Base-by-base conservation (phyloP, 2,329 filamentous ascomycete genomes). In the Paracamarosporium sp. region DNA sequence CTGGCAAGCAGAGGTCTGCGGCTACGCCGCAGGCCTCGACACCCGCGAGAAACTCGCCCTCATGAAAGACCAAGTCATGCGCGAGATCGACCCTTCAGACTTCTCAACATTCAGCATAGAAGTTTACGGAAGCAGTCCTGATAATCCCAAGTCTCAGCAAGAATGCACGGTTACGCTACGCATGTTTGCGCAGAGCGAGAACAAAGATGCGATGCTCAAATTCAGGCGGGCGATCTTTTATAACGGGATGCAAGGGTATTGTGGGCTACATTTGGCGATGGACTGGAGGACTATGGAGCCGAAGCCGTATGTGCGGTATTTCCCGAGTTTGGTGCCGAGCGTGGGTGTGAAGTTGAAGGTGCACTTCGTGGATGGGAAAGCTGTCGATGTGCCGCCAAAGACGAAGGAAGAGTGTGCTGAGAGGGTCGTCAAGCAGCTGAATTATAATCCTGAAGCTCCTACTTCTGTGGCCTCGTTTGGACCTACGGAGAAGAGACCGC, bases 251-350 rank as follows among this genome's bases (percentile, higher is more conserved):
- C 71, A 73, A 44, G 73, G 74, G 6, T 77, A 71, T 56, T 70
- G 67, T 47, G 74, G 74, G 1, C 54, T 76, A 31, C 72, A 76
- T 61, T 50, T 76, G 5, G 62, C 62, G 24, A 75, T 78, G 70
- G 76, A 78, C 47, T 75, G 69, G 68, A 63, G 76, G 24, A 76
- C 75, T 0, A 71, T 76, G 64, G 66, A 68, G 44, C 76, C 76
- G 6, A 70, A 68, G 57, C 61, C 63, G 17, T 67, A 57, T 40
- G 58, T 64, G 28, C 53, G 31, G 43, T 63, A 61, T 38, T 60
- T 57, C 25, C 62, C 36, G 43, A 60, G 50, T 43, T 45, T 44
- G 58, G 56, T 58, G 55, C 56, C 56, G 60, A 66, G 53, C 58
- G 60, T 48, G 56, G 62, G 59, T 54, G 59, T 66, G 13, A 41